Percentiles rank a stretch among this genome's conserved stretches.
Conservation (phyloP, 106 monocot genomes). For the Apostasia shenzhenica region DNA sequence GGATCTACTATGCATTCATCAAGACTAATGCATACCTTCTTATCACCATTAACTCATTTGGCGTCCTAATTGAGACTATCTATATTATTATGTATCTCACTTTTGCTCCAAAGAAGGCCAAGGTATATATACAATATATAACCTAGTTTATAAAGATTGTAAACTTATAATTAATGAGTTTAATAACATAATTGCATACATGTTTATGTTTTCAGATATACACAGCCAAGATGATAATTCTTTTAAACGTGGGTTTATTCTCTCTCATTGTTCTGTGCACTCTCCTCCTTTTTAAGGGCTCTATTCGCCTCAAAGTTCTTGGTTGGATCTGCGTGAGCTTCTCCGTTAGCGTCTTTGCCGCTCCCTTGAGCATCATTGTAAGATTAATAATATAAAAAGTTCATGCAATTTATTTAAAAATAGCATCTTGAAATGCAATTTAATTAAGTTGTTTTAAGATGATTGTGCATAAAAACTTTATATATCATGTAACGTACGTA, state of each 20-base stretch:
- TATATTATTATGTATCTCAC: conserved; percentile 6
- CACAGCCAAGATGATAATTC: conserved; percentile 4
- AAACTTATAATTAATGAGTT: background rate
- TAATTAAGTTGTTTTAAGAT: too few relatives aligned
- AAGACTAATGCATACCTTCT: conserved; percentile 8
- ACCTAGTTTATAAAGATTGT: background rate
- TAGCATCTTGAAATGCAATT: too few relatives aligned
- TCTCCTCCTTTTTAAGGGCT: background rate
- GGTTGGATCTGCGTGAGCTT: conserved; percentile 17
- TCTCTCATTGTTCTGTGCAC: conserved; percentile 12
- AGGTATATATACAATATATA: background rate
- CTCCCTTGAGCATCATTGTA: conserved; percentile 21
- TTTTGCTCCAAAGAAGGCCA: conserved; percentile 6
- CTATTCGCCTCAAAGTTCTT: conserved; percentile 2
- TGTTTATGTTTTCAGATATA: background rate
- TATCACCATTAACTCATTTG: conserved; percentile 13
- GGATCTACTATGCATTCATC: conserved; percentile 13
- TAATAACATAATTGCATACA: background rate
- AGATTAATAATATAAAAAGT: background rate
- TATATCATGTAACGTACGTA: too few relatives aligned
- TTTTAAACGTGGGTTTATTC: conserved; percentile 11
- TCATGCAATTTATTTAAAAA: too few relatives aligned
- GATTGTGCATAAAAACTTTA: too few relatives aligned
- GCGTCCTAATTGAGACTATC: background rate
- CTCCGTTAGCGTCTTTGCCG: conserved; percentile 18